Evolutionary conservation across 805 yeast species (phyloP).

Genomic region (Suhomyces xylopsoci): DNA sequence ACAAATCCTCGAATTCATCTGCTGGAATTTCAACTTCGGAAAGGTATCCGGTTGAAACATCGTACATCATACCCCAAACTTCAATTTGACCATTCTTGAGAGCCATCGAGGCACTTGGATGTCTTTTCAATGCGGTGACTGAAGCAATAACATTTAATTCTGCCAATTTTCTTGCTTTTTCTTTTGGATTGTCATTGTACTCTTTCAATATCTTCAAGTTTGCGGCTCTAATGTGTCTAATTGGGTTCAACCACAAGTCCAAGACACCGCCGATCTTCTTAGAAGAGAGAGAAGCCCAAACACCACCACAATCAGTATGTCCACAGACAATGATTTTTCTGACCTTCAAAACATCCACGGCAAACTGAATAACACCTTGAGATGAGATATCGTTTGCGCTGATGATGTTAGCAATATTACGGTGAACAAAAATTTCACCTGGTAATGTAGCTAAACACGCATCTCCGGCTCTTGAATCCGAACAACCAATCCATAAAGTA

Average conservation of each 20-base stretch:
- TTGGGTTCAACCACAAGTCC: slow-evolving; percentile 69
- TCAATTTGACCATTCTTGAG: slow-evolving; percentile 59
- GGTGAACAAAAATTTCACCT: slow-evolving; percentile 86
- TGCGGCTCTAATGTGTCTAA: slow-evolving; percentile 64
- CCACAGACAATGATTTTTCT: slow-evolving; percentile 84
- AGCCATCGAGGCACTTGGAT: slow-evolving; percentile 68
- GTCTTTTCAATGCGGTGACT: slow-evolving; percentile 60
- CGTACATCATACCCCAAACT: slow-evolving; percentile 81
- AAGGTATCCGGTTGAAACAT: slow-evolving; percentile 72
- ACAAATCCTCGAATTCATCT: slow-evolving; percentile 44
- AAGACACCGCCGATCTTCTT: slow-evolving; percentile 65
- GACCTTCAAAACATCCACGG: slow-evolving; percentile 80
- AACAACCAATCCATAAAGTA: slow-evolving; percentile 91
- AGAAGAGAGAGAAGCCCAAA: slow-evolving; percentile 70
- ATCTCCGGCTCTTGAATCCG: slow-evolving; percentile 89
- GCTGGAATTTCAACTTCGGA: slow-evolving; percentile 34
- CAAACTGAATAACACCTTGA: slow-evolving; percentile 80
- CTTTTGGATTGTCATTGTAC: slow-evolving; percentile 46
- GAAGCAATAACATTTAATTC: slow-evolving; percentile 77
- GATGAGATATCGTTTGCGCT: slow-evolving; percentile 68
- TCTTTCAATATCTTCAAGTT: slow-evolving; percentile 49
- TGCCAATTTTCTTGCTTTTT: slow-evolving; percentile 59
- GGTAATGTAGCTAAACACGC: slow-evolving; percentile 72
- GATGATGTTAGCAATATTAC: slow-evolving; percentile 82
- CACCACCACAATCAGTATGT: slow-evolving; percentile 94